These are phyloP conservation scores for Corchorus capsularis DNA, from an alignment of 345 rosid genomes.

Conservation along the genomic window DNA sequence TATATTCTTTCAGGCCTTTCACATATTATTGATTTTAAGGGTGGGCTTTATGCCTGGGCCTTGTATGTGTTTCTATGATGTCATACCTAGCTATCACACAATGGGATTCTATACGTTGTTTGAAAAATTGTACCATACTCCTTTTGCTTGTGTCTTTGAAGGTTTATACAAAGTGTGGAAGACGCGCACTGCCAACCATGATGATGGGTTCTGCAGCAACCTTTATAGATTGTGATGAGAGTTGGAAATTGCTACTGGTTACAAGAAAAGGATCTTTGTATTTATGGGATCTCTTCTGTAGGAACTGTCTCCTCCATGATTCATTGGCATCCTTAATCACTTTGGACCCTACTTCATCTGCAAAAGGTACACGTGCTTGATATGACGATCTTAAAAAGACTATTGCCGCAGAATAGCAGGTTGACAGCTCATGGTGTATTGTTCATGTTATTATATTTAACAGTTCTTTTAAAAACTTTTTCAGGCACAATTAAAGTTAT, in stretches of 20 bases:
- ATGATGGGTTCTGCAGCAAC: constrained; percentile 95
- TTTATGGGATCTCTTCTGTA: constrained; percentile 84
- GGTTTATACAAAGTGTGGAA: constrained; percentile 94
- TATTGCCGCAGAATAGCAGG: not conserved
- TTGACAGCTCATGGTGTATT: not conserved
- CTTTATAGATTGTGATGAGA: constrained; percentile 88
- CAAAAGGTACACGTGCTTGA: constrained; percentile 46
- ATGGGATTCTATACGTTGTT: not conserved
- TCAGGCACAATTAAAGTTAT: constrained; percentile 86
- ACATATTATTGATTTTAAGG: not conserved
- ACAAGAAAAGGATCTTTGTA: constrained; percentile 84
- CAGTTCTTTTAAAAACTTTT: constrained; percentile 5
- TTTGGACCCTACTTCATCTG: constrained; percentile 51
- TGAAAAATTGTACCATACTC: not conserved
- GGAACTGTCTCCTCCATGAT: constrained; percentile 74
- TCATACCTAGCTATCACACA: not conserved
- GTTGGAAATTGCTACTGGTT: constrained; percentile 87
- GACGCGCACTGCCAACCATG: constrained; percentile 96
- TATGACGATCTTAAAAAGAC: constrained; percentile 5
- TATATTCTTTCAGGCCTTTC: not conserved
- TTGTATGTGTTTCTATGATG: constrained; percentile 6
- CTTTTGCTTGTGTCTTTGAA: constrained; percentile 33
- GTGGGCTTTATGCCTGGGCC: not conserved
- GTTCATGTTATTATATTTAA: constrained; percentile 11
- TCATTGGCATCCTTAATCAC: constrained; percentile 77